Evolutionary conservation across 441 rosid species (phyloP).

Genomic region (Metrosideros polymorpha): DNA sequence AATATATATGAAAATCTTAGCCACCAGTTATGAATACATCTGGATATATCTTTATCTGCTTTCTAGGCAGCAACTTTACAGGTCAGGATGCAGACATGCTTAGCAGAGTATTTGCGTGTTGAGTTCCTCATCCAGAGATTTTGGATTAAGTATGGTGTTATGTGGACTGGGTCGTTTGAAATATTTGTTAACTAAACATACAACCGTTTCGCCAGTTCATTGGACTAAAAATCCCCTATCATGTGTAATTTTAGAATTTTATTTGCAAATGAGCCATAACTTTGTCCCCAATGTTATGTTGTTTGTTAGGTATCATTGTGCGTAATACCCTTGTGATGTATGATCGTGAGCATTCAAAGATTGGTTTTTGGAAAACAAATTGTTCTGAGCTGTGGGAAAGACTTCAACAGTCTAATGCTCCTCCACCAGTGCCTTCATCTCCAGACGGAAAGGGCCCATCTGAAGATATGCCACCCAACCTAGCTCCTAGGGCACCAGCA

Average conservation of each 20-base stretch:
- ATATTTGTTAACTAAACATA: neutral
- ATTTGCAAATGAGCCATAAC: neutral
- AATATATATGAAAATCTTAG: neutral
- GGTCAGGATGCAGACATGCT: neutral
- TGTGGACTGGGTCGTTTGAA: neutral
- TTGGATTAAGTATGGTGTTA: neutral
- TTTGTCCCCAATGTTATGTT: neutral
- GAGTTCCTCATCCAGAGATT: neutral
- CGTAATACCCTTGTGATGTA: conserved; percentile 85
- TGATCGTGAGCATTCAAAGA: conserved; percentile 72
- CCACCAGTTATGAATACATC: neutral
- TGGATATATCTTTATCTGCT: neutral
- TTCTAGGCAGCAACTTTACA: neutral
- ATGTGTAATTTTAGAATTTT: neutral
- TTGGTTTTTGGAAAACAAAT: conserved; percentile 96
- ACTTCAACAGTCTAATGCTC: conserved; percentile 37
- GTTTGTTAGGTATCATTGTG: conserved; percentile 52
- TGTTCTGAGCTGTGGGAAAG: conserved; percentile 86
- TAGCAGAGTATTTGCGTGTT: neutral
- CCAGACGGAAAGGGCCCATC: conserved; percentile 21
- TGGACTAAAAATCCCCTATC: neutral
- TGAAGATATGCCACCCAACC: conserved; percentile 20
- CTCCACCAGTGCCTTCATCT: conserved; percentile 31
- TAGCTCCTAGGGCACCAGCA: conserved; percentile 21
- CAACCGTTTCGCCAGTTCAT: neutral